Evolutionary conservation across 2,329 filamentous ascomycete species (phyloP).

Genomic region (Fusarium domesticum): DNA sequence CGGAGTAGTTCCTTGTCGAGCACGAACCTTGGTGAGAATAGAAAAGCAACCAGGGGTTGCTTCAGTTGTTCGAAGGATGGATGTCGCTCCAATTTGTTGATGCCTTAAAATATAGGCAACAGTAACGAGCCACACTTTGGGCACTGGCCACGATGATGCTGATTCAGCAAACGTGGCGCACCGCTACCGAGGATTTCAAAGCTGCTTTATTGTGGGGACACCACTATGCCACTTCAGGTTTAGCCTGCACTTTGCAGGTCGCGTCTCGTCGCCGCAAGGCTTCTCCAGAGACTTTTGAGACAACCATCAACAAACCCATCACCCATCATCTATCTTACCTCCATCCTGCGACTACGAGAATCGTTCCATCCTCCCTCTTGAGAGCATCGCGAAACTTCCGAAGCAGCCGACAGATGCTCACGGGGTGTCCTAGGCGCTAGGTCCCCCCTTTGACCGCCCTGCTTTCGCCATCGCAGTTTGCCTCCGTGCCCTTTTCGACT

Average conservation of each 20-base stretch:
- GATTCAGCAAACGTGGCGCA: slow-evolving; percentile 17
- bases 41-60: background rate
- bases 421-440: slow-evolving; percentile 34
- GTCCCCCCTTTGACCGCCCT: slow-evolving; percentile 33
- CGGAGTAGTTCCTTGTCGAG: background rate
- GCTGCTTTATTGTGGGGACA: rapidly evolving
- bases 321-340: slow-evolving; percentile 17
- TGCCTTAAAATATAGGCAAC: slow-evolving; percentile 5
- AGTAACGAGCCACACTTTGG: background rate
- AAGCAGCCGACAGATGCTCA: slow-evolving; percentile 32
- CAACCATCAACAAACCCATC: slow-evolving; percentile 29
- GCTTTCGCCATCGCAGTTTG: slow-evolving; percentile 24
- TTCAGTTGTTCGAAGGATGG: slow-evolving; percentile 1
- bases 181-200: slow-evolving; percentile 1
- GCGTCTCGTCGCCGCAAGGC: slow-evolving; percentile 26
- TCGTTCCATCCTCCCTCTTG: slow-evolving; percentile 13
- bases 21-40: background rate
- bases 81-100: slow-evolving; percentile 1
- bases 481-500: slow-evolving; percentile 18
- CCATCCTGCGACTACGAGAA: slow-evolving; percentile 17
- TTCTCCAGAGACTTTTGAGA: slow-evolving; percentile 23
- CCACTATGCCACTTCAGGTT: background rate
- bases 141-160: background rate
- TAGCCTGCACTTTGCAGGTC: slow-evolving; percentile 11
- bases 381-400: slow-evolving; percentile 19